Evolutionary conservation across 2,329 filamentous ascomycete genomes (phyloP).

Genomic region (Cladosporium oxysporum): DNA sequence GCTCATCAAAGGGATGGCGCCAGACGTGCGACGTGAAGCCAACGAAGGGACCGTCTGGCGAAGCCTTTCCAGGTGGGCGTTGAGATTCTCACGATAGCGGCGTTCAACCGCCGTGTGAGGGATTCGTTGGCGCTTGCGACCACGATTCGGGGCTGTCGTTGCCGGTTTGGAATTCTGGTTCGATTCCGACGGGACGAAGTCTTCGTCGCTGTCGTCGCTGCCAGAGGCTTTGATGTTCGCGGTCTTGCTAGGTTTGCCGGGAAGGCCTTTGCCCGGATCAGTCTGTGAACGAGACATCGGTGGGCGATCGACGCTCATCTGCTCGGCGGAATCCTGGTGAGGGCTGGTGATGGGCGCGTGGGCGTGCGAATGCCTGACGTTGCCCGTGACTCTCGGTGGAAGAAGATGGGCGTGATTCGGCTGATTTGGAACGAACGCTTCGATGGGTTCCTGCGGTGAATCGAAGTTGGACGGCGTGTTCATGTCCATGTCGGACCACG

Average conservation of each 20-base stretch:
- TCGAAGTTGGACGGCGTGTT: constrained; percentile 32
- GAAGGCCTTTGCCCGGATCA: neutral
- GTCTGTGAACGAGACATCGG: constrained; percentile 14
- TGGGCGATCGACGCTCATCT: constrained; percentile 14
- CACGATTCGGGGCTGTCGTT: constrained; percentile 29
- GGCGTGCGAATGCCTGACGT: constrained; percentile 20
- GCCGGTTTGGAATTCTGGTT: constrained; percentile 24
- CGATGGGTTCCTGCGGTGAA: constrained; percentile 27
- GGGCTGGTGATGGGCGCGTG: constrained; percentile 30
- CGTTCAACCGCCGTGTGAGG: constrained; percentile 39
- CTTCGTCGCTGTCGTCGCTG: constrained; percentile 36
- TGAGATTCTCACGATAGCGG: constrained; percentile 41
- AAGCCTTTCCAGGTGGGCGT: constrained; percentile 38
- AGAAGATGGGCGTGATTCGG: constrained; percentile 23
- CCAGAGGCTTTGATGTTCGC: constrained; percentile 18
- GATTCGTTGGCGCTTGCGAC: constrained; percentile 38
- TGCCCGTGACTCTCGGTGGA: constrained; percentile 25
- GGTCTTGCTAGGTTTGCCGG: neutral
- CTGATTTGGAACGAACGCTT: constrained; percentile 27
- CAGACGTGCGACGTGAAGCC: constrained; percentile 28
- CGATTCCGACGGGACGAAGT: constrained; percentile 28
- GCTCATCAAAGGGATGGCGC: constrained; percentile 20
- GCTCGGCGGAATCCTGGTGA: constrained; percentile 26
- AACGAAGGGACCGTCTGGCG: constrained; percentile 36
- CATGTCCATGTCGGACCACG: constrained; percentile 35